phyloP scores from a whole-genome alignment of 345 rosid genomes.

The Rhizophora mangle region DNA sequence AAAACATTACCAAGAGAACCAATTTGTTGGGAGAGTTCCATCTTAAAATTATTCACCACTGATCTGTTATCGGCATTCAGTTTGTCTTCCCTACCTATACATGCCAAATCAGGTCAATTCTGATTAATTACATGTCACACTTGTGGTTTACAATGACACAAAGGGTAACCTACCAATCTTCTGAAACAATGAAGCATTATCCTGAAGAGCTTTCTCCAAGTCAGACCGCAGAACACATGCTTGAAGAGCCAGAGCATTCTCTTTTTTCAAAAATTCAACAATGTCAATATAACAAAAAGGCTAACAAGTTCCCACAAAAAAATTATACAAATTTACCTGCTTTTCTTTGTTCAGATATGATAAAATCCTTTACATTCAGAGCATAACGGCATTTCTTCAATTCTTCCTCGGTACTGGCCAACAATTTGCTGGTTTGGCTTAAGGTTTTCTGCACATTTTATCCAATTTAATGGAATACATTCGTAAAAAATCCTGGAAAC shows the following conservation, averaged over 20 bases:
- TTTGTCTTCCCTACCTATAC: slow-evolving; percentile 79
- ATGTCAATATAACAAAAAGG: slow-evolving; percentile 7
- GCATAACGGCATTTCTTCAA: slow-evolving; percentile 71
- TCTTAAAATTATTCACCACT: slow-evolving; percentile 56
- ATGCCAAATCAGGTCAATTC: slow-evolving; percentile 1
- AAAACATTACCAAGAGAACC: slow-evolving; percentile 57
- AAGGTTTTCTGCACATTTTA: slow-evolving; percentile 56
- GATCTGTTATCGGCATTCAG: slow-evolving; percentile 70
- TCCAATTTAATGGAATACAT: neutral
- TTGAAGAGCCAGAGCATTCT: slow-evolving; percentile 76
- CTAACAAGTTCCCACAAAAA: neutral
- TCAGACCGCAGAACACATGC: slow-evolving; percentile 70
- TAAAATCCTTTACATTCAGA: slow-evolving; percentile 75
- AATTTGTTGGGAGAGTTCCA: slow-evolving; percentile 65
- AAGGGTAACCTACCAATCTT: slow-evolving; percentile 64
- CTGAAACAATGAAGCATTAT: slow-evolving; percentile 68
- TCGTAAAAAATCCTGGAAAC: neutral
- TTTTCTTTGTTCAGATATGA: slow-evolving; percentile 86
- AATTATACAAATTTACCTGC: slow-evolving; percentile 44
- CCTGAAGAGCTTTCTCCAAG: slow-evolving; percentile 77
- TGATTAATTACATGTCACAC: neutral
- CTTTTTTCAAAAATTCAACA: slow-evolving; percentile 37
- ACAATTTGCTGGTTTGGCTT: slow-evolving; percentile 56
- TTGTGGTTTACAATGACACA: neutral
- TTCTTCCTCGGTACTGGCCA: slow-evolving; percentile 65